Percentiles rank a stretch among this genome's conserved stretches.
Conservation (phyloP, 495 filamentous ascomycete genomes). For the Penicillium coprophilum region DNA sequence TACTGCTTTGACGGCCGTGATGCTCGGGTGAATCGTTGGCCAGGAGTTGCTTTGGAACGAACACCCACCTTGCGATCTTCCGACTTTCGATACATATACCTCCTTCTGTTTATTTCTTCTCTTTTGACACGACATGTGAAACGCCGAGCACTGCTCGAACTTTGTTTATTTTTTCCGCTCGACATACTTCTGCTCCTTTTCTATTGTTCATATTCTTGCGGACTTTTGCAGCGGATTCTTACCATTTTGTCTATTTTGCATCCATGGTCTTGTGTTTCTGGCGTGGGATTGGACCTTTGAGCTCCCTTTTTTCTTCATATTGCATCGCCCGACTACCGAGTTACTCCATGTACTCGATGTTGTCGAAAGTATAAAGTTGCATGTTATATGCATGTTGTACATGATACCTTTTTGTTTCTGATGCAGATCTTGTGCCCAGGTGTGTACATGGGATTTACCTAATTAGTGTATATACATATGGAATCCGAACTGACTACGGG, state of each 20-base stretch:
- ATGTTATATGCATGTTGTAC: conserved; percentile 34
- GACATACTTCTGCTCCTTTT: conserved; percentile 1
- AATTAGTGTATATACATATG: conserved; percentile 15
- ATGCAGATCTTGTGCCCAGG: conserved; percentile 2
- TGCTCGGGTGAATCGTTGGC: conserved; percentile 39
- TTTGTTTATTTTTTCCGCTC: conserved; percentile 1
- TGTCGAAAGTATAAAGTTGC: conserved; percentile 29
- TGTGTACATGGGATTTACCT: conserved; percentile 24
- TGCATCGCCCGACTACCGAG: conserved; percentile 18
- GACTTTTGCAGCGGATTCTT: conserved; percentile 15
- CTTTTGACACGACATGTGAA: conserved; percentile 13
- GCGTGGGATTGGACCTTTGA: conserved; percentile 16
- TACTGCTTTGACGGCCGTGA: conserved; percentile 46
- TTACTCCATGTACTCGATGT: background rate
- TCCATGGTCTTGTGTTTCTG: conserved; percentile 9
- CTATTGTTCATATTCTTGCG: conserved; percentile 5
- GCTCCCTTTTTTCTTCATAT: conserved; percentile 18
- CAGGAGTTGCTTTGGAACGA: background rate
- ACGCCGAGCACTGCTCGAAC: conserved; percentile 9
- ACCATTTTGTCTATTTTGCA: conserved; percentile 7
- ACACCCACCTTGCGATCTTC: background rate
- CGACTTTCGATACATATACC: conserved; percentile 10
- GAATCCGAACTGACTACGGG: conserved; percentile 13
- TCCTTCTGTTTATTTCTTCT: conserved; percentile 8
- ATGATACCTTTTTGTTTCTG: conserved; percentile 28